Conservation (phyloP, 1,284 basidiomycete species). For the Amylostereum areolatum region DNA sequence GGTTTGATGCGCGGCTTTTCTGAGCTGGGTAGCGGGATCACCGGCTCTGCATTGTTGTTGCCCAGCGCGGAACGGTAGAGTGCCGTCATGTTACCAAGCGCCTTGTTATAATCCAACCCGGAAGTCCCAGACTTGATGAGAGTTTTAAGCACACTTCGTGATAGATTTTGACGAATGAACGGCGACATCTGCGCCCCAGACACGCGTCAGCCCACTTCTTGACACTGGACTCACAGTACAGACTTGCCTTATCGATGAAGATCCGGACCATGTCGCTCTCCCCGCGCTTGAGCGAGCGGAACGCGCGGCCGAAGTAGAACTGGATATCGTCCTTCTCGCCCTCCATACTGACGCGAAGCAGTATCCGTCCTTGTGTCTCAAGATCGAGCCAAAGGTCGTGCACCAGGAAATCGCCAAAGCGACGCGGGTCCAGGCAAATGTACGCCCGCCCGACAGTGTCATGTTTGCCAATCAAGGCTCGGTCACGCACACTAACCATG, state of each 20-base stretch:
- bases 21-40: conserved; percentile 67
- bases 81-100: conserved; percentile 73
- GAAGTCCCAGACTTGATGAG: conserved; percentile 61
- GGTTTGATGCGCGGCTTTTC: conserved; percentile 69
- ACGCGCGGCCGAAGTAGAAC: conserved; percentile 96
- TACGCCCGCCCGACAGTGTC: conserved; percentile 91
- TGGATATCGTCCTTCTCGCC: conserved; percentile 97
- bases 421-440: conserved; percentile 84
- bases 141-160: conserved; percentile 70
- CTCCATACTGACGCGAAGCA: conserved; percentile 94
- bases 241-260: conserved; percentile 90
- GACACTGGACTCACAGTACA: background rate
- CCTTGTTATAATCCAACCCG: conserved; percentile 79
- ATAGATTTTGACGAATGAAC: conserved; percentile 87
- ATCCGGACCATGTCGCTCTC: conserved; percentile 96
- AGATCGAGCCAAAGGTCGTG: conserved; percentile 93
- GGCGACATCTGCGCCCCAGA: conserved; percentile 74
- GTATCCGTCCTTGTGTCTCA: conserved; percentile 82
- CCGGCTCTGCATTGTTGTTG: conserved; percentile 58
- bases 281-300: conserved; percentile 89
- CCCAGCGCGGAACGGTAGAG: conserved; percentile 76
- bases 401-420: conserved; percentile 85
- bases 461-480: conserved; percentile 84
- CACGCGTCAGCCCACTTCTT: too few species aligned
- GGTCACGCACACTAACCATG: conserved; percentile 91